A percentile compares a stretch with the other conserved stretches of the same genome.
phyloP scores from a whole-genome alignment of 352 stramenopile species.

The Pseudoperonospora humuli region DNA sequence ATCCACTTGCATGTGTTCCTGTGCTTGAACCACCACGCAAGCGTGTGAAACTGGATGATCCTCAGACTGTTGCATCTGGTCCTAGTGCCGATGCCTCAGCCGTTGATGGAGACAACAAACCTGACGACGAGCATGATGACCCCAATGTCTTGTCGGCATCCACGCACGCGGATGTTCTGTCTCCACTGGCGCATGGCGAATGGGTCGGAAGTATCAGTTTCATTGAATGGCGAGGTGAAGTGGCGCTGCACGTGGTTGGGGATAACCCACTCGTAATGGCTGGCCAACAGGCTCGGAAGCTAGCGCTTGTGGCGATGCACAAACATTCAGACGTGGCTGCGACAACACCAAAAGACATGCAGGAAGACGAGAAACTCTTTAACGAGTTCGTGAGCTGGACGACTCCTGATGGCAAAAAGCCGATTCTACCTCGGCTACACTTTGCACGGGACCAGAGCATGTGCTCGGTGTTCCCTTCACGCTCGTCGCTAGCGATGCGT shows the following conservation, averaged over 20 bases:
- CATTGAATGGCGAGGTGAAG: conserved; percentile 76
- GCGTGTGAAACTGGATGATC: conserved; percentile 48
- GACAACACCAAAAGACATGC: conserved; percentile 21
- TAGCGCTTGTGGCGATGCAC: conserved; percentile 66
- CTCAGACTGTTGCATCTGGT: conserved; percentile 3
- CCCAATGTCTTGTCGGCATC: conserved; percentile 13
- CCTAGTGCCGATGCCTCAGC: conserved; percentile 9
- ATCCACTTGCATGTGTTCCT: conserved; percentile 59
- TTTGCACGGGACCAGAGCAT: conserved; percentile 70
- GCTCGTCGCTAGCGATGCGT: conserved; percentile 46
- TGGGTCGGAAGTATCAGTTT: conserved; percentile 80
- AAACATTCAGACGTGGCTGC: conserved; percentile 23
- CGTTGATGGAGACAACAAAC: conserved; percentile 11
- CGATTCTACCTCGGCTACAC: conserved; percentile 61
- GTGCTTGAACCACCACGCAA: conserved; percentile 67
- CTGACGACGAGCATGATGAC: conserved; percentile 15
- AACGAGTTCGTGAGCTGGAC: conserved; percentile 83
- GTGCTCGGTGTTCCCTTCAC: conserved; percentile 54
- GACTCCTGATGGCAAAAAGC: conserved; percentile 48
- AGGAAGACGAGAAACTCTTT: conserved; percentile 75
- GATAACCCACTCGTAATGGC: conserved; percentile 75
- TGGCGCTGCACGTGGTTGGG: conserved; percentile 66
- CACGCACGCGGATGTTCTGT: conserved; percentile 30
- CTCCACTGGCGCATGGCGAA: conserved; percentile 46
- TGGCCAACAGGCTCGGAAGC: conserved; percentile 62